These are phyloP conservation scores for Metschnikowia borealis DNA, from an alignment of 805 yeast genomes.

Conservation along the genomic window DNA sequence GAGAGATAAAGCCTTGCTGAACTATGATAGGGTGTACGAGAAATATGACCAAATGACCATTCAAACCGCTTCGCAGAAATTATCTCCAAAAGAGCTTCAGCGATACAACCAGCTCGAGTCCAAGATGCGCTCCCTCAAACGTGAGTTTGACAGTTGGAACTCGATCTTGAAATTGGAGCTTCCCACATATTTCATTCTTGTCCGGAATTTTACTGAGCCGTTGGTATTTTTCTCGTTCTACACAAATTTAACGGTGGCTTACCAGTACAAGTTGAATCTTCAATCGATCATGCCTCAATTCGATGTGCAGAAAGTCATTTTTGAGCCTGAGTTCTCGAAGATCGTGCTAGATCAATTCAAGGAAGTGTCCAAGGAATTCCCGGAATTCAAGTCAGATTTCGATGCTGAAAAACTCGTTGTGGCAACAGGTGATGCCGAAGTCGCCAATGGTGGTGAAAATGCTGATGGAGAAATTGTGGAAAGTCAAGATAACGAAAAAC, in stretches of 20 bases:
- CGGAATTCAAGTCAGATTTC: neutral
- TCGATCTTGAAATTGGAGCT: constrained; percentile 41
- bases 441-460: neutral
- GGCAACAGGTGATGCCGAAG: neutral
- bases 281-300: constrained; percentile 13
- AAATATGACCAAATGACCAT: constrained; percentile 26
- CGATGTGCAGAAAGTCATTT: constrained; percentile 6
- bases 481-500: neutral
- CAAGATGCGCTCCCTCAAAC: constrained; percentile 22
- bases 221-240: constrained; percentile 34
- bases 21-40: constrained; percentile 32
- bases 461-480: neutral
- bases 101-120: constrained; percentile 22
- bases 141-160: constrained; percentile 35
- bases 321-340: neutral
- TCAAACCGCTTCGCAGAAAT: constrained; percentile 33
- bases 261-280: constrained; percentile 27
- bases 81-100: constrained; percentile 28
- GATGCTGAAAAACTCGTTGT: neutral
- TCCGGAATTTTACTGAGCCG: constrained; percentile 27
- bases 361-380: neutral
- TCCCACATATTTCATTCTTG: constrained; percentile 39
- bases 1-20: constrained; percentile 34
- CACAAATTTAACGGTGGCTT: constrained; percentile 31
- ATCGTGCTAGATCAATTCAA: neutral